phyloP scores from a whole-genome alignment of 2,329 filamentous ascomycete genomes.

The Aureobasidium sp. region DNA sequence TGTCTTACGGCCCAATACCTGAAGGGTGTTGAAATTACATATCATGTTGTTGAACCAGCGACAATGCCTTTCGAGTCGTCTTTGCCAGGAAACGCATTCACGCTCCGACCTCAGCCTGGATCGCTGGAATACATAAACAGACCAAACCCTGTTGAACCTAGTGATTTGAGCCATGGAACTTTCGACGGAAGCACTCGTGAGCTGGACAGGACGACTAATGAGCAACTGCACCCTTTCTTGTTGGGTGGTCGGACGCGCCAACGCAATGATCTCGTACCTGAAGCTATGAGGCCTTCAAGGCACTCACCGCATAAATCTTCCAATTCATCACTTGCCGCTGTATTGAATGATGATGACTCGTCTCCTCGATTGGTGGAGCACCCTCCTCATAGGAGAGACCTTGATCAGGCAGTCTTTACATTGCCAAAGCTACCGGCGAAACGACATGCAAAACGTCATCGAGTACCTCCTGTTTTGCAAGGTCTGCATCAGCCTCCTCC shows the following conservation, averaged over 20 bases:
- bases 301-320: constrained; percentile 21
- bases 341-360: constrained; percentile 31
- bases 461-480: constrained; percentile 46
- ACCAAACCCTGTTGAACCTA: constrained; percentile 32
- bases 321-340: constrained; percentile 31
- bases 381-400: constrained; percentile 21
- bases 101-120: constrained; percentile 4
- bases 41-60: neutral
- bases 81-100: neutral
- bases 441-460: constrained; percentile 26
- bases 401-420: constrained; percentile 24
- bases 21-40: neutral
- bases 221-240: constrained; percentile 25
- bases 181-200: constrained; percentile 25
- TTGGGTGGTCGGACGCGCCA: constrained; percentile 18
- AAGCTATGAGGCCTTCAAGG: neutral
- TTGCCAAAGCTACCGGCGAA: constrained; percentile 34
- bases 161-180: constrained; percentile 26
- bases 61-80: neutral
- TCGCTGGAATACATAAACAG: constrained; percentile 27
- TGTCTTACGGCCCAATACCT: neutral
- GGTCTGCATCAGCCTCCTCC: constrained; percentile 58
- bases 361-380: constrained; percentile 24
- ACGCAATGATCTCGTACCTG: constrained; percentile 6
- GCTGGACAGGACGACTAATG: constrained; percentile 23